Conservation (phyloP, 306 rosid species). For the Senna siamea region DNA sequence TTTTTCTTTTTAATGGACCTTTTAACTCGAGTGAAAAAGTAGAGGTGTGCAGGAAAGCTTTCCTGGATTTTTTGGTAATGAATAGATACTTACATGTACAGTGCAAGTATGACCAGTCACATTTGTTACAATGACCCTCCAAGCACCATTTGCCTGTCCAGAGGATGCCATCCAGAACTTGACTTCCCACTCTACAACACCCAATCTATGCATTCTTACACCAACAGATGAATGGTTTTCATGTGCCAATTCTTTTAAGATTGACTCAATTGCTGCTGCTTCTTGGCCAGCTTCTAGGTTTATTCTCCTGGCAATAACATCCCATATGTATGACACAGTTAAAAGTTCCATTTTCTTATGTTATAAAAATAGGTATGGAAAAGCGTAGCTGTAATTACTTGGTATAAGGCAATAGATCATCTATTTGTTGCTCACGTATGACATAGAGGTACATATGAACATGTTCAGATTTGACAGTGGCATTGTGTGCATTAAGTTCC, state of each 20-base stretch:
- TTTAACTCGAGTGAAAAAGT: slow-evolving; percentile 1
- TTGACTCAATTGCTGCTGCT: slow-evolving; percentile 64
- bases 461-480: slow-evolving; percentile 75
- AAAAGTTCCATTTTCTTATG: slow-evolving; percentile 28
- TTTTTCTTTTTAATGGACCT: slow-evolving; percentile 26
- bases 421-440: slow-evolving; percentile 77
- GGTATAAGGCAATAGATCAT: slow-evolving; percentile 78
- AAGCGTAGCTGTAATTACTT: slow-evolving; percentile 58
- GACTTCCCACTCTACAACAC: slow-evolving; percentile 95
- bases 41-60: slow-evolving; percentile 26
- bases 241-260: slow-evolving; percentile 71
- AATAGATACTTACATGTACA: slow-evolving; percentile 71
- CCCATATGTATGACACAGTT: slow-evolving; percentile 43
- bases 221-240: slow-evolving; percentile 85
- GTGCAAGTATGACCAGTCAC: slow-evolving; percentile 96
- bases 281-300: slow-evolving; percentile 57
- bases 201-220: slow-evolving; percentile 95
- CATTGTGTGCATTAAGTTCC: slow-evolving; percentile 91
- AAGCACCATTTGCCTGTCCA: slow-evolving; percentile 83
- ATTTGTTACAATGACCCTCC: slow-evolving; percentile 94
- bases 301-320: slow-evolving; percentile 67
- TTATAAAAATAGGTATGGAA: slow-evolving; percentile 25
- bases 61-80: slow-evolving; percentile 16
- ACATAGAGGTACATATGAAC: slow-evolving; percentile 94
- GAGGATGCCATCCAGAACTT: slow-evolving; percentile 83